Conservation (phyloP, 768 basidiomycete genomes). For the Trametes sanguinea region DNA sequence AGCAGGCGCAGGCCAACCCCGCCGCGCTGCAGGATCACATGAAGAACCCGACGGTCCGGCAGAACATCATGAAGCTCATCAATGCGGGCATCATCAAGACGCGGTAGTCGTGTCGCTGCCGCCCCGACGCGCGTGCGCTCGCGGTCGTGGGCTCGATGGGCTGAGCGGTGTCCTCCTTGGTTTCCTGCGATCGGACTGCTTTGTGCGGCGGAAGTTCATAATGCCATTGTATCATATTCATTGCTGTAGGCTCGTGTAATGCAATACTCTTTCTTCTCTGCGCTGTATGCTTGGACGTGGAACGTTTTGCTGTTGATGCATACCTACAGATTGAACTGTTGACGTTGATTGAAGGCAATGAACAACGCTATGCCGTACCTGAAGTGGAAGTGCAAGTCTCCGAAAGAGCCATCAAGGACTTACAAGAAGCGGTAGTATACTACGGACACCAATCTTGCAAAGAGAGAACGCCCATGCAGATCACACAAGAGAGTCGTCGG, state of each 20-base stretch:
- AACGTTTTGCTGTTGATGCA: too few relatives aligned
- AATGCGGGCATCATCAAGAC: conserved; percentile 94
- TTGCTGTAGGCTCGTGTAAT: conserved; percentile 20
- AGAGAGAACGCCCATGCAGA: too few relatives aligned
- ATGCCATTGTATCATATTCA: conserved; percentile 21
- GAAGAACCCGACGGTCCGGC: conserved; percentile 82
- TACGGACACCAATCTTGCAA: too few relatives aligned
- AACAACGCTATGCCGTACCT: too few relatives aligned
- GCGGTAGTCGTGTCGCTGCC: conserved; percentile 43
- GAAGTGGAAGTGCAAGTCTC: too few relatives aligned
- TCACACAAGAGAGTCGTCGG: too few relatives aligned
- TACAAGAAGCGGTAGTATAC: too few relatives aligned
- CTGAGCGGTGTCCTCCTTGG: conserved; percentile 5
- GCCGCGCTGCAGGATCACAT: conserved; percentile 91
- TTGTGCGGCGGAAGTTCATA: conserved; percentile 12
- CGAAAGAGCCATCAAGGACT: too few relatives aligned
- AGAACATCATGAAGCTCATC: conserved; percentile 87
- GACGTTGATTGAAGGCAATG: too few relatives aligned
- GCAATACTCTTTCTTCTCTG: background rate
- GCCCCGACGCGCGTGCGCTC: background rate
- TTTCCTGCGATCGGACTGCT: conserved; percentile 13
- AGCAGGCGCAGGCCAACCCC: conserved; percentile 91
- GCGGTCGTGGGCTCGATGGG: background rate
- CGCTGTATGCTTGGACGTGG: background rate
- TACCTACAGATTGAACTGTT: too few relatives aligned